Evolutionary conservation across 1,139 yeast genomes (phyloP), one percentile per base, ranked within the genome.

Genomic region (Geotrichum fermentans): DNA sequence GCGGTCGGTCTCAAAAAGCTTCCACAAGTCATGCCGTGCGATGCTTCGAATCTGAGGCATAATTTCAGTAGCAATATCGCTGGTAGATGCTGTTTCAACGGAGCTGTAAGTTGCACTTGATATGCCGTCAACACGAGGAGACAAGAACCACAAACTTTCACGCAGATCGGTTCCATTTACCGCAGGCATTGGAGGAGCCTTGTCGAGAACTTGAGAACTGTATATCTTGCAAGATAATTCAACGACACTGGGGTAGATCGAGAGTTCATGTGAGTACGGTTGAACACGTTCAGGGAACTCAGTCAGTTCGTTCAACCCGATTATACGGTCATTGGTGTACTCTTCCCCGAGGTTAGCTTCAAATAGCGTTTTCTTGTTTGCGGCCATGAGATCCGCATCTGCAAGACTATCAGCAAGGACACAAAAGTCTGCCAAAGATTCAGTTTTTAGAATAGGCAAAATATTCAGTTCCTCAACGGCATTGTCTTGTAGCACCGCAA

Each of bases 341-440:
- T 47, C 50, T 17, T 47, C 50, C 8, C 38, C 32, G 13, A 47
- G 33, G 20, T 20, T 32, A 4, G 37, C 21, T 7, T 24, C 30
- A 26, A 37, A 34, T 13, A 18, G 30, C 7, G 50, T 47, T 10
- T 22, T 17, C 14, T 17, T 33, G n/a, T 39, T 38, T 5, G 47
- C n/a, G 11, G 33, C 18, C 14, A 42, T 17, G 17, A 37, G 32
- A 28, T 47, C 50, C 13, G 50, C 46, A 17, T 47, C 50, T 2
- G 47, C 36, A 7, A 42, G n/a, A 13, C 21, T 17, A 4, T 47
- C 40, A 10, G 50, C 18, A 5, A 37, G 26, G 8, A 24, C 16
- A 24, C 44, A 38, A 16, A 38, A 30, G n/a, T 43, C 43, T 13
- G 35, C 18, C 6, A 47, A 22, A 5, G 37, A 21, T 17, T 20